A percentile compares a stretch with the other conserved stretches of the same genome.
These are phyloP conservation scores for Papilionanthe hybrid DNA, from an alignment of 116 monocot species.

Conservation along the genomic window DNA sequence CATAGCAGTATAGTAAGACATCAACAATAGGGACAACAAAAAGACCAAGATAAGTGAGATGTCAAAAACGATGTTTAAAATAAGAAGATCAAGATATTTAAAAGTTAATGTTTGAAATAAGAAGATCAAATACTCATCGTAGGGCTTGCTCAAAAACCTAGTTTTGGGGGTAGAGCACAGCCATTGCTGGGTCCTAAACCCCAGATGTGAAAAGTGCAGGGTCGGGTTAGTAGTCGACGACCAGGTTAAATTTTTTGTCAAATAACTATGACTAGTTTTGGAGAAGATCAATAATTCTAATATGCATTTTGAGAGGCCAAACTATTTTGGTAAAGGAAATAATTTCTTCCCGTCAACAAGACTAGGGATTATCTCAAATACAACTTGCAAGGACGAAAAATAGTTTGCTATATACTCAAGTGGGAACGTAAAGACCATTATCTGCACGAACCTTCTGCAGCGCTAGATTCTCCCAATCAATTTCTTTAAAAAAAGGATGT, in stretches of 20 bases:
- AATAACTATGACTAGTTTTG: background rate
- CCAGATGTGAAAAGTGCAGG: too few relatives aligned
- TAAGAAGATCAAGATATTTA: background rate
- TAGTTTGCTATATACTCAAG: background rate
- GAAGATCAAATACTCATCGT: too few relatives aligned
- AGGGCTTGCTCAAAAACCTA: background rate
- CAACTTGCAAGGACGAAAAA: background rate
- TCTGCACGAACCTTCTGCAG: slow-evolving; percentile 48
- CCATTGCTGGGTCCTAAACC: too few relatives aligned
- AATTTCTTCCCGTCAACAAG: background rate
- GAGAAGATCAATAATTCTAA: background rate
- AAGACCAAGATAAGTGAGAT: background rate
- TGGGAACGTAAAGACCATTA: background rate
- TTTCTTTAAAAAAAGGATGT: slow-evolving; percentile 58
- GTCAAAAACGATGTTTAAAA: background rate
- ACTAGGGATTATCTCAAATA: background rate
- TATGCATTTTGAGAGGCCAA: background rate
- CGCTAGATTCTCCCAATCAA: slow-evolving; percentile 60
- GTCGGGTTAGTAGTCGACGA: too few relatives aligned
- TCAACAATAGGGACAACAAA: background rate
- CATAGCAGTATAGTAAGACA: background rate
- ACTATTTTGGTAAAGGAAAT: background rate
- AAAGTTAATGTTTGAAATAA: background rate
- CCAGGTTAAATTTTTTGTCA: too few relatives aligned
- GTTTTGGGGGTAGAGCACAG: background rate